These are phyloP conservation scores for Lupinus albus DNA, from an alignment of 306 rosid species.

Conservation along the genomic window DNA sequence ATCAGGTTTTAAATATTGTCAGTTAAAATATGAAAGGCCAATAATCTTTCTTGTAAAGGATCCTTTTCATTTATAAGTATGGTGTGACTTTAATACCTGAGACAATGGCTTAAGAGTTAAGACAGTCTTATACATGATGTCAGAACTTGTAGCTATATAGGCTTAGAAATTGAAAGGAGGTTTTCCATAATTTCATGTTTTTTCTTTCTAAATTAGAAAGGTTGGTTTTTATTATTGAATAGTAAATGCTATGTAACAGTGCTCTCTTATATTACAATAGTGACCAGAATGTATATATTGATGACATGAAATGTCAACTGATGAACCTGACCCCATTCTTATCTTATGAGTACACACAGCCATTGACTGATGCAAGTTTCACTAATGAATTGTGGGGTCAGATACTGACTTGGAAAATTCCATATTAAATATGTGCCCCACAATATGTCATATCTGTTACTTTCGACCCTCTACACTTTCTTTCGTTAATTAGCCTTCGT, in stretches of 20 bases:
- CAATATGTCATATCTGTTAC: conserved; percentile 39
- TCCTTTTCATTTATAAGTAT: conserved; percentile 26
- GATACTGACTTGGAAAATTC: conserved; percentile 23
- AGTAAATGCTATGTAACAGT: too few species aligned
- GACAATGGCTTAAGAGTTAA: not conserved
- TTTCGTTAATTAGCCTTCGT: not conserved
- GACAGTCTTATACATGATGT: conserved; percentile 29
- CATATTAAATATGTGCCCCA: conserved; percentile 37
- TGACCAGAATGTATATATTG: too few species aligned
- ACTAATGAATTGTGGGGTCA: conserved; percentile 29
- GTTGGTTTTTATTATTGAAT: too few species aligned
- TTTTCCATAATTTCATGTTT: not conserved
- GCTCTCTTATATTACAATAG: too few species aligned
- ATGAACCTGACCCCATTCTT: not conserved
- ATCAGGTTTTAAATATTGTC: too few species aligned
- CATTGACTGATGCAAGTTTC: conserved; percentile 19
- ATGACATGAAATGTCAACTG: conserved; percentile 24
- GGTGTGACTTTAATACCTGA: not conserved
- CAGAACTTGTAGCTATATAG: conserved; percentile 16
- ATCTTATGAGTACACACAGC: conserved; percentile 1
- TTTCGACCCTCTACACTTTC: conserved; percentile 18
- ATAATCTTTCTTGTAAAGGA: conserved; percentile 19
- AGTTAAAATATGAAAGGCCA: conserved; percentile 25
- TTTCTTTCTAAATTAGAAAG: too few species aligned
- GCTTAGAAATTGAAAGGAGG: not conserved